A percentile compares a stretch with the other conserved stretches of the same genome.
Evolutionary conservation across 805 yeast genomes (phyloP).

Genomic region (Wickerhamia fluorescens): DNA sequence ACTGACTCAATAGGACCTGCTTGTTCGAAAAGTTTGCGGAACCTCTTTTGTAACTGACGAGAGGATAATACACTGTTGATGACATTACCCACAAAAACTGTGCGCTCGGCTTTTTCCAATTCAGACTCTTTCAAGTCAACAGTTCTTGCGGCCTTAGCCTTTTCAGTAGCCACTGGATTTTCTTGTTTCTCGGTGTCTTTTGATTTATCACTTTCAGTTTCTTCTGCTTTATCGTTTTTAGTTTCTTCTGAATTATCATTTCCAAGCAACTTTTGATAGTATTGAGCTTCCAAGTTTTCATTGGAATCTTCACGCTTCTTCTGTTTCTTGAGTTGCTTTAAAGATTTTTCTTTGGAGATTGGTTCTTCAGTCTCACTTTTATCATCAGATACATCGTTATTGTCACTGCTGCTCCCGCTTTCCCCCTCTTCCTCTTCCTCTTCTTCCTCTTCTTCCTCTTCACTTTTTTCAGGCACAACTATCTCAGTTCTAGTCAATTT

Average conservation of each 20-base stretch:
- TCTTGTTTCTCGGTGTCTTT: slow-evolving; percentile 5
- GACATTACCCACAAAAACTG: slow-evolving; percentile 85
- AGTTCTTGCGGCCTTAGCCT: slow-evolving; percentile 33
- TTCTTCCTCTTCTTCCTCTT: slow-evolving; percentile 9
- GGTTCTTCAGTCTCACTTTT: slow-evolving; percentile 12
- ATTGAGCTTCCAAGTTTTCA: slow-evolving; percentile 49
- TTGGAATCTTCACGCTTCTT: slow-evolving; percentile 27
- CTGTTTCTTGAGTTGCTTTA: slow-evolving; percentile 7
- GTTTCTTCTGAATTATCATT: slow-evolving; percentile 24
- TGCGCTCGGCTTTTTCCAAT: slow-evolving; percentile 73
- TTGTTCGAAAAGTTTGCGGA: slow-evolving; percentile 55
- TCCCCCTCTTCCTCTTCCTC: slow-evolving; percentile 12
- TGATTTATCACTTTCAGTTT: slow-evolving; percentile 4
- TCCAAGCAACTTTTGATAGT: slow-evolving; percentile 43
- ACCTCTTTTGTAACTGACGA: slow-evolving; percentile 52
- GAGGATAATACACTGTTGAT: slow-evolving; percentile 57
- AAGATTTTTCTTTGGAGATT: slow-evolving; percentile 18
- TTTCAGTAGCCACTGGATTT: slow-evolving; percentile 5
- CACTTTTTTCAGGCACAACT: slow-evolving; percentile 11
- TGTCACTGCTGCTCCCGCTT: slow-evolving; percentile 1
- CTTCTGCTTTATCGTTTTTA: slow-evolving; percentile 5
- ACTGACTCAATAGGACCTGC: slow-evolving; percentile 61
- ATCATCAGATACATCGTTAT: too few species aligned
- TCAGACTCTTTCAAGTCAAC: slow-evolving; percentile 64
- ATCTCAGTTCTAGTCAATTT: slow-evolving; percentile 27